Conservation (phyloP, 352 stramenopile genomes). For the Globisporangium ultimum region DNA sequence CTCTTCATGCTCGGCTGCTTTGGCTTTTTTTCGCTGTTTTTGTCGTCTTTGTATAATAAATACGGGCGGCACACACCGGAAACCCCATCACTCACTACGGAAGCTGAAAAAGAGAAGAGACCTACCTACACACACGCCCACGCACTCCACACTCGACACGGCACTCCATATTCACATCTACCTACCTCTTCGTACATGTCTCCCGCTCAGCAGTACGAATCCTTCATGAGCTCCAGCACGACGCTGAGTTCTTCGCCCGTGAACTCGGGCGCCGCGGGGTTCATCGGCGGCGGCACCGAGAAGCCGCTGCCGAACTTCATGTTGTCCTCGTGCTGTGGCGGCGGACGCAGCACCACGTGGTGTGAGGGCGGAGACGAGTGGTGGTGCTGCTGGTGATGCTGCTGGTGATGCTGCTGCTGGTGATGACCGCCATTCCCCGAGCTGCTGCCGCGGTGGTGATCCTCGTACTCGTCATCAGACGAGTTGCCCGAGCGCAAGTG, state of each 20-base stretch:
- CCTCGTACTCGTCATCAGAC: slow-evolving; percentile 25
- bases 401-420: slow-evolving; percentile 22
- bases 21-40: background rate
- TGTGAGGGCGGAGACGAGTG: slow-evolving; percentile 16
- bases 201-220: slow-evolving; percentile 38
- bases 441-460: slow-evolving; percentile 7
- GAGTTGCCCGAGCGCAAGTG: slow-evolving; percentile 25
- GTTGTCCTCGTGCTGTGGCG: slow-evolving; percentile 36
- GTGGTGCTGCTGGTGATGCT: slow-evolving; percentile 47
- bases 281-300: slow-evolving; percentile 55
- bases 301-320: slow-evolving; percentile 46
- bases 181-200: background rate
- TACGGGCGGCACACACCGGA: no score
- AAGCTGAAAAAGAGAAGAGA: no score
- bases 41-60: background rate
- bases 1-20: background rate
- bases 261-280: slow-evolving; percentile 65
- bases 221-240: slow-evolving; percentile 81
- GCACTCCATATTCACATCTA: slow-evolving; percentile 5
- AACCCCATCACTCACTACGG: background rate
- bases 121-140: slow-evolving; percentile 3
- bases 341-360: slow-evolving; percentile 62
- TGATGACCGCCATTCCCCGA: slow-evolving; percentile 8
- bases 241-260: slow-evolving; percentile 75
- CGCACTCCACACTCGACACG: background rate